Evolutionary conservation across 495 filamentous ascomycete species (phyloP).

Genomic region (Cercophora newfieldiana): DNA sequence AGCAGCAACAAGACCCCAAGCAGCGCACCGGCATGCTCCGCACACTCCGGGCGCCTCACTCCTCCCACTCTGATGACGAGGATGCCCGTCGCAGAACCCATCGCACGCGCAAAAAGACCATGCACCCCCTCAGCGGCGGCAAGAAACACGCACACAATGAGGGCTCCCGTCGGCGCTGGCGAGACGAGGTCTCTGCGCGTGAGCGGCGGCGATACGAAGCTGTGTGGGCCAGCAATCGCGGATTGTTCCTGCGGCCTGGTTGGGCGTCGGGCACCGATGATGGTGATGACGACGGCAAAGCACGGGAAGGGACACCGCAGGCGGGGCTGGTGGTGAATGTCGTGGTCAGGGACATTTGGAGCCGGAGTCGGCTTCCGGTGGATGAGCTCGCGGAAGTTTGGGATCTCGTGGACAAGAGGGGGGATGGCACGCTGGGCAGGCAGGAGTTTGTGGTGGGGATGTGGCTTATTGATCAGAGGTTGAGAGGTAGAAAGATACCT

Average conservation of each 20-base stretch:
- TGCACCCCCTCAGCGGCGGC: slow-evolving; percentile 28
- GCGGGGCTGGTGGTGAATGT: slow-evolving; percentile 69
- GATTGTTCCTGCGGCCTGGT: slow-evolving; percentile 43
- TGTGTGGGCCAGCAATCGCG: slow-evolving; percentile 92
- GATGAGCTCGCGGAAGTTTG: slow-evolving; percentile 77
- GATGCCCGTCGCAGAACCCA: slow-evolving; percentile 46
- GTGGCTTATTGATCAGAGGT: slow-evolving; percentile 90
- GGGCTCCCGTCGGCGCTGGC: slow-evolving; percentile 82
- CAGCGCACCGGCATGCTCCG: slow-evolving; percentile 57
- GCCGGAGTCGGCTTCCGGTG: slow-evolving; percentile 66
- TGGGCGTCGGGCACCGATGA: slow-evolving; percentile 11
- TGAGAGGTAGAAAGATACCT: slow-evolving; percentile 87
- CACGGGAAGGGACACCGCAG: slow-evolving; percentile 21
- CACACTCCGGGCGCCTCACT: slow-evolving; percentile 66
- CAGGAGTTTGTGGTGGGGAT: slow-evolving; percentile 93
- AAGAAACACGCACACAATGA: slow-evolving; percentile 82
- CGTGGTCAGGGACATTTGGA: slow-evolving; percentile 85
- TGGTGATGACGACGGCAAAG: background rate
- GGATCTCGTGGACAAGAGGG: slow-evolving; percentile 72
- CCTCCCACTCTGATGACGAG: slow-evolving; percentile 60
- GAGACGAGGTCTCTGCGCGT: slow-evolving; percentile 69
- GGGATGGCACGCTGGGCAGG: slow-evolving; percentile 61
- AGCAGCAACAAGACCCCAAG: slow-evolving; percentile 15
- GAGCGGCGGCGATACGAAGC: slow-evolving; percentile 94
- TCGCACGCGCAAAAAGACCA: slow-evolving; percentile 41